phyloP scores from a whole-genome alignment of 495 filamentous ascomycete species.

The Cercophora samala region DNA sequence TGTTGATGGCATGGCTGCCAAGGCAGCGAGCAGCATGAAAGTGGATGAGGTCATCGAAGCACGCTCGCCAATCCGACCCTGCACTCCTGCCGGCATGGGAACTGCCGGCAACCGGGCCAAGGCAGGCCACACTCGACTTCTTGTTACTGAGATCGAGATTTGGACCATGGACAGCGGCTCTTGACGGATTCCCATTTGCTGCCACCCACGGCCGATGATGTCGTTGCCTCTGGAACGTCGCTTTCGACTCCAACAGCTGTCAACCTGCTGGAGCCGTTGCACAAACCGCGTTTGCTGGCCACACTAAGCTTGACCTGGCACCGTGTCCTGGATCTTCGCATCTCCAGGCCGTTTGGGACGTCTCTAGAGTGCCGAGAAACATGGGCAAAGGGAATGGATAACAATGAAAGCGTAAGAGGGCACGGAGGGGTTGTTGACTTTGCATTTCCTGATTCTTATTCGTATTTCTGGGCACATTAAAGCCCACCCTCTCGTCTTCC shows the following conservation, averaged over 20 bases:
- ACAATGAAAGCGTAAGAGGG: background rate
- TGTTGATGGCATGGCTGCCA: background rate
- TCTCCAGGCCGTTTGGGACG: background rate
- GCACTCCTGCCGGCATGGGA: background rate
- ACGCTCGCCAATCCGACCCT: background rate
- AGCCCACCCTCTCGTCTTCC: background rate
- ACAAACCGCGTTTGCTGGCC: background rate
- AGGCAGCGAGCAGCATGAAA: background rate
- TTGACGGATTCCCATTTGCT: conserved; percentile 7
- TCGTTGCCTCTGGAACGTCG: conserved; percentile 9
- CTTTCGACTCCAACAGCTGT: background rate
- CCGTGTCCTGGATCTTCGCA: background rate
- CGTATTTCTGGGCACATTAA: background rate
- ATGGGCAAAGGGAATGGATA: background rate
- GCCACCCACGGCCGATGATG: background rate
- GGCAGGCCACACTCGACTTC: background rate
- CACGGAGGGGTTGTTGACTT: background rate
- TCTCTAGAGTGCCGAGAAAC: conserved; percentile 1
- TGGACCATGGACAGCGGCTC: background rate
- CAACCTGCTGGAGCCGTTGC: background rate
- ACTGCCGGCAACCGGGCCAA: background rate
- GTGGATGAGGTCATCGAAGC: background rate
- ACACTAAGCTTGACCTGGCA: background rate
- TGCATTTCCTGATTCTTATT: background rate
- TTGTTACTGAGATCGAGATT: conserved; percentile 4